Evolutionary conservation across 1,284 basidiomycete genomes (phyloP).

Genomic region (Naganishia cerealis): DNA sequence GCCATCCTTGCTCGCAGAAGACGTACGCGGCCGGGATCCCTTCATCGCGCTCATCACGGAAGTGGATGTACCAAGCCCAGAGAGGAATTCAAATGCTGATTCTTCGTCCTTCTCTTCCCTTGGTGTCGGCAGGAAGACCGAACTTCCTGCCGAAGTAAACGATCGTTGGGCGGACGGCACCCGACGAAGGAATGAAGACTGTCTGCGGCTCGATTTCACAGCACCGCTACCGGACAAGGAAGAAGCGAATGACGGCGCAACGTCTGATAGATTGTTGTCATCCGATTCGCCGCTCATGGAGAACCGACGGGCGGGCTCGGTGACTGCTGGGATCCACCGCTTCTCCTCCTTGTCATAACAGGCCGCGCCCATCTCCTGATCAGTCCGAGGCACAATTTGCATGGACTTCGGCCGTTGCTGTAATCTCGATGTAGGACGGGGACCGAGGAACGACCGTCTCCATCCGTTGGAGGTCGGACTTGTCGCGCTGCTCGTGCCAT

Average conservation of each 20-base stretch:
- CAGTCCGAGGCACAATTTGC: conserved; percentile 8
- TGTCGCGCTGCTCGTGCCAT: neutral
- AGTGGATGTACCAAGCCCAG: neutral
- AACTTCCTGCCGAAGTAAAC: conserved; percentile 11
- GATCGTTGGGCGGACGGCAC: conserved; percentile 21
- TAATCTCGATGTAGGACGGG: neutral
- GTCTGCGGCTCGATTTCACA: conserved; percentile 1
- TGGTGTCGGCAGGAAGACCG: conserved; percentile 22
- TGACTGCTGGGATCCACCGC: conserved; percentile 14
- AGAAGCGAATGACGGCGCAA: conserved; percentile 17
- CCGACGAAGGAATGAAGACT: conserved; percentile 7
- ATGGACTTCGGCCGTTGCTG: conserved; percentile 20
- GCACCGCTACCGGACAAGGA: conserved; percentile 4
- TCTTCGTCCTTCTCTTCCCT: conserved; percentile 20
- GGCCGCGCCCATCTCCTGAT: neutral
- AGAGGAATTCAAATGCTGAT: conserved; percentile 7
- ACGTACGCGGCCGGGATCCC: conserved; percentile 1
- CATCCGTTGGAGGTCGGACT: conserved; percentile 9
- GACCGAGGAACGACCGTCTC: conserved; percentile 23
- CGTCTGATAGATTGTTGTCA: conserved; percentile 20
- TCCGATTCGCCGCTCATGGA: conserved; percentile 27
- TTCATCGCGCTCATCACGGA: neutral
- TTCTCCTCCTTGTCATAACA: conserved; percentile 16
- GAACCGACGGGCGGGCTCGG: conserved; percentile 15
- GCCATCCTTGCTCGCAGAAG: conserved; percentile 20